Conservation (phyloP, 208 protist genomes). For the Balamuthia mandrillaris region DNA sequence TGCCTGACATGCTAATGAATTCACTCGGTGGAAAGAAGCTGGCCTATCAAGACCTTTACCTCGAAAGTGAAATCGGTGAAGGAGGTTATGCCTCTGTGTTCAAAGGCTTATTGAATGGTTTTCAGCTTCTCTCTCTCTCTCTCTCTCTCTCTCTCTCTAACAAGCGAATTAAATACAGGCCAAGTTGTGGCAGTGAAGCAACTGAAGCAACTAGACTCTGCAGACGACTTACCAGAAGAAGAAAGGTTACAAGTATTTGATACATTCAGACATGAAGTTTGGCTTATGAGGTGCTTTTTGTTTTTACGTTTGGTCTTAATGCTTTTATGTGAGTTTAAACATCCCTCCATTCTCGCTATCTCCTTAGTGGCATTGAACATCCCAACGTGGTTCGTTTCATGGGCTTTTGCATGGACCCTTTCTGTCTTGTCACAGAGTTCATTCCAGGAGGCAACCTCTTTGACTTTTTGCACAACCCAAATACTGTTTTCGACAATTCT, state of each 20-base stretch:
- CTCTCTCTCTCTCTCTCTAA: no score
- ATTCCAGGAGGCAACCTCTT: background rate
- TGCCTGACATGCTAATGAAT: background rate
- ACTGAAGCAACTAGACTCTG: background rate
- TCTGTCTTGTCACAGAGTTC: constrained; percentile 5
- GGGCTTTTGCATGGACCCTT: constrained; percentile 9
- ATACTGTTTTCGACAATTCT: background rate
- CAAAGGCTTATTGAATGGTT: background rate
- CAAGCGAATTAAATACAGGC: no score
- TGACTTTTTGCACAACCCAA: background rate
- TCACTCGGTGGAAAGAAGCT: background rate
- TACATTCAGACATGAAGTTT: background rate
- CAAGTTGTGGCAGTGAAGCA: background rate
- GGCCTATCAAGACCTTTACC: background rate
- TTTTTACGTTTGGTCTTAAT: background rate
- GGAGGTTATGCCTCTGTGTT: background rate
- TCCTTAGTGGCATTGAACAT: background rate
- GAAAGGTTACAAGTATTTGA: background rate
- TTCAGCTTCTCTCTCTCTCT: constrained; percentile 5
- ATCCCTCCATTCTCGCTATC: background rate
- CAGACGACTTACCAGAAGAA: background rate
- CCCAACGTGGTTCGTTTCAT: background rate
- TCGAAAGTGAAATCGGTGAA: background rate
- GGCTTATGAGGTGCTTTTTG: background rate
- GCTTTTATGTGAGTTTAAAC: background rate